These are phyloP conservation scores for Carex arenaria DNA, from an alignment of 202 grass and related monocot species.

Conservation along the genomic window DNA sequence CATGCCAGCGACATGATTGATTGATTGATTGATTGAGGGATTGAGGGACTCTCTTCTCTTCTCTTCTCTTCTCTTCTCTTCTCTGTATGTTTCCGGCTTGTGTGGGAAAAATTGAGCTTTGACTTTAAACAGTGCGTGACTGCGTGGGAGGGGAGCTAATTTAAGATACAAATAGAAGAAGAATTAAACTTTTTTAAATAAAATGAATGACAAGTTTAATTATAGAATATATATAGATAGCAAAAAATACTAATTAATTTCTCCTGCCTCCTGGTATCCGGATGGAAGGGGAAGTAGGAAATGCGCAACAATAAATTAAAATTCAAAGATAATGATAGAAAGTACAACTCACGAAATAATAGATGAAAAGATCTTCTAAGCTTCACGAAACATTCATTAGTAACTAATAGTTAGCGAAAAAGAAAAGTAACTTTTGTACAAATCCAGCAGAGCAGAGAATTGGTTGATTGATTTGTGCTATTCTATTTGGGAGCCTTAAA, in stretches of 20 bases:
- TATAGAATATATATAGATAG: background rate
- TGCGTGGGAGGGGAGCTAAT: background rate
- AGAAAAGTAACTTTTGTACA: background rate
- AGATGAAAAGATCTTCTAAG: slow-evolving; percentile 2
- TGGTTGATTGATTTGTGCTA: background rate
- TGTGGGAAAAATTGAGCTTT: background rate
- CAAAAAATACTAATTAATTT: slow-evolving; percentile 4
- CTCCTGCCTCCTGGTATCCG: background rate
- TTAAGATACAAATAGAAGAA: background rate
- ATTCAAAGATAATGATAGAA: background rate
- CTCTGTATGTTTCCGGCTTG: background rate
- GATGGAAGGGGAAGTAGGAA: background rate
- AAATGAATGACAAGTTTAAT: background rate
- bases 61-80: background rate
- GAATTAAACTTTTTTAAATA: background rate
- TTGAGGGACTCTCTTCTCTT: background rate
- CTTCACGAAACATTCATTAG: background rate
- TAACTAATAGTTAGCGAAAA: background rate
- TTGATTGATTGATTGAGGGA: no score
- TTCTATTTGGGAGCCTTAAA: background rate
- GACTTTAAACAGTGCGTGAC: background rate
- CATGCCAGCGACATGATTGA: slow-evolving; percentile 63
- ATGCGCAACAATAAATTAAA: background rate
- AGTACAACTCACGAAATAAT: background rate
- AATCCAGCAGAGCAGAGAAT: slow-evolving; percentile 5